Conservation (phyloP, 441 rosid species). For the Adansonia madagascariensis region DNA sequence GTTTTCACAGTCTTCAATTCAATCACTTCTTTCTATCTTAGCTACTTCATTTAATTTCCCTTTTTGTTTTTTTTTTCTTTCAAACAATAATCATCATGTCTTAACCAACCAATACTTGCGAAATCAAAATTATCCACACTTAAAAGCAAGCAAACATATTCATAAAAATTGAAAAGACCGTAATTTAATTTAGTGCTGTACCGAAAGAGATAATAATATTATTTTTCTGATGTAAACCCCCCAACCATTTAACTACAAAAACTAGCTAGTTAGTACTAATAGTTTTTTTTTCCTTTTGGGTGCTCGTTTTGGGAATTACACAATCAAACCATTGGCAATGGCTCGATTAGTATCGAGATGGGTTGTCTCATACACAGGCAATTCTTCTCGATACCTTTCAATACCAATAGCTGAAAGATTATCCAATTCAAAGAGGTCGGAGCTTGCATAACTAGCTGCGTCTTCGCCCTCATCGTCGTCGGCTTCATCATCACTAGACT, state of each 20-base stretch:
- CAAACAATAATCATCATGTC: slow-evolving; percentile 15
- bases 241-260: slow-evolving; percentile 44
- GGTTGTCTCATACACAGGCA: slow-evolving; percentile 94
- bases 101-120: background rate
- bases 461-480: slow-evolving; percentile 30
- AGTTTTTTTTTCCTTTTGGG: background rate
- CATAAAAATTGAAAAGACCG: background rate
- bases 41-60: background rate
- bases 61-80: slow-evolving; percentile 19
- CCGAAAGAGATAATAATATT: slow-evolving; percentile 28
- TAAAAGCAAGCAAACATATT: background rate
- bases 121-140: background rate
- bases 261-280: slow-evolving; percentile 28
- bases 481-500: no score
- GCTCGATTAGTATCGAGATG: slow-evolving; percentile 72
- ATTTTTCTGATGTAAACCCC: slow-evolving; percentile 51
- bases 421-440: slow-evolving; percentile 90
- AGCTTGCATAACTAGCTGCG: slow-evolving; percentile 80
- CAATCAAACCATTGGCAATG: slow-evolving; percentile 60
- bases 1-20: slow-evolving; percentile 2
- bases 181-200: background rate
- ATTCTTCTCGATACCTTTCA: slow-evolving; percentile 75
- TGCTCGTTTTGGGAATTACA: slow-evolving; percentile 42
- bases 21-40: background rate
- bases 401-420: slow-evolving; percentile 74